These are phyloP conservation scores for Botrytis deweyae DNA, from an alignment of 2,329 filamentous ascomycete species.

Conservation along the genomic window DNA sequence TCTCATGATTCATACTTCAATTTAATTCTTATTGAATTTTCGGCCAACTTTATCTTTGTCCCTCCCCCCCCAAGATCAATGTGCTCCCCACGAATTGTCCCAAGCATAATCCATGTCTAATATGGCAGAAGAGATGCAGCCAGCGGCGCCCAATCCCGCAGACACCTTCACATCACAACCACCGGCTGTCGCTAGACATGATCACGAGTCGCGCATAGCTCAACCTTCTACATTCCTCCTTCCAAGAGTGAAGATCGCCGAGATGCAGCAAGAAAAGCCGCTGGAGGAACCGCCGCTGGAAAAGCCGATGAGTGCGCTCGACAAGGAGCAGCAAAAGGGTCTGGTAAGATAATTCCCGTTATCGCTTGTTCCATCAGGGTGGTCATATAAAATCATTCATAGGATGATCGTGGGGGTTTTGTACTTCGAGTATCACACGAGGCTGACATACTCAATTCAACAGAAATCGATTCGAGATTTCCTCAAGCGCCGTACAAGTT, in stretches of 20 bases:
- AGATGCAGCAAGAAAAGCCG: constrained; percentile 47
- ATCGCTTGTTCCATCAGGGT: constrained; percentile 8
- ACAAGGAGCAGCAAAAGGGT: constrained; percentile 75
- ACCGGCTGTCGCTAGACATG: constrained; percentile 35
- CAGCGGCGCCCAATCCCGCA: constrained; percentile 34
- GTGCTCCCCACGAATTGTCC: constrained; percentile 18
- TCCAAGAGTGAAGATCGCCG: constrained; percentile 27
- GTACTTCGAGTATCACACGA: constrained; percentile 25
- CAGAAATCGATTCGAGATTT: constrained; percentile 93
- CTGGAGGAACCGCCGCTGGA: constrained; percentile 74
- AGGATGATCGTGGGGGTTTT: constrained; percentile 16
- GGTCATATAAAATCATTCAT: constrained; percentile 8
- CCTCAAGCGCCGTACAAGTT: constrained; percentile 92
- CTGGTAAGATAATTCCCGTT: constrained; percentile 57
- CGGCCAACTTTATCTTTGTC: neutral
- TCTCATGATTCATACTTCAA: constrained; percentile 3
- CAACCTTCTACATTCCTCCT: constrained; percentile 42
- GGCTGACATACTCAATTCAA: constrained; percentile 34
- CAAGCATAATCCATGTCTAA: constrained; percentile 37
- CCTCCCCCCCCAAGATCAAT: constrained; percentile 16
- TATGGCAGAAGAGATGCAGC: constrained; percentile 37
- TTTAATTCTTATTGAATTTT: constrained; percentile 8
- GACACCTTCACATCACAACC: constrained; percentile 30
- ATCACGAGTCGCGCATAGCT: constrained; percentile 39
- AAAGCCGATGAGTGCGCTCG: constrained; percentile 57